Conservation (phyloP, 2,329 filamentous ascomycete genomes). For the Aspergillus sojae region DNA sequence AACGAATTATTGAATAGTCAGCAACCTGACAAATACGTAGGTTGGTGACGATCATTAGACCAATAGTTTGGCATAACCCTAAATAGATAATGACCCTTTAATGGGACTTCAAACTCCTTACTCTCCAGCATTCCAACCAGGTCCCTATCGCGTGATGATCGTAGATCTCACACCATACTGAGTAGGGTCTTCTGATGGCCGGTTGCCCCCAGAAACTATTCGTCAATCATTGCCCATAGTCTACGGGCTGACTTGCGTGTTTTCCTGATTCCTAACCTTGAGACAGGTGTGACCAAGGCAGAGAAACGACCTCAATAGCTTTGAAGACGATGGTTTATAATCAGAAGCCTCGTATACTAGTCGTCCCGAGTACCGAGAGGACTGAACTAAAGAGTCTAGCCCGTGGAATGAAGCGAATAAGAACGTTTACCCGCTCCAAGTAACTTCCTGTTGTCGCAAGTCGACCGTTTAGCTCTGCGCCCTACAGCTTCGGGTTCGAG, state of each 20-base stretch:
- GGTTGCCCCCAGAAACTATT: neutral
- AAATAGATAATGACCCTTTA: neutral
- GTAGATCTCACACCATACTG: neutral
- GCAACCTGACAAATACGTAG: neutral
- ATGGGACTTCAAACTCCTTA: neutral
- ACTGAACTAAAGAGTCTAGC: neutral
- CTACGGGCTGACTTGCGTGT: neutral
- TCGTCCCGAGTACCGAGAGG: neutral
- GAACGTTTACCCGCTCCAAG: neutral
- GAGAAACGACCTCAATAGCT: too few species aligned
- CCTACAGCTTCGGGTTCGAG: neutral
- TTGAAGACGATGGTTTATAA: neutral
- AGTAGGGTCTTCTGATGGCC: neutral
- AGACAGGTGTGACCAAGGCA: neutral
- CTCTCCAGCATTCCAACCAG: neutral
- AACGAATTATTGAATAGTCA: neutral
- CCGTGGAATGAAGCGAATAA: neutral
- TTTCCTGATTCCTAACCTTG: neutral
- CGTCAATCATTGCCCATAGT: neutral
- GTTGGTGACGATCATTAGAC: neutral
- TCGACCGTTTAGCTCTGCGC: neutral
- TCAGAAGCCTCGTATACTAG: neutral
- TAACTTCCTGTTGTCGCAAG: neutral
- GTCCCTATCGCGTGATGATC: neutral
- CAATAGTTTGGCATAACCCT: conserved; percentile 1